Evolutionary conservation across 306 rosid species (phyloP).

Genomic region (Vigna mungo): DNA sequence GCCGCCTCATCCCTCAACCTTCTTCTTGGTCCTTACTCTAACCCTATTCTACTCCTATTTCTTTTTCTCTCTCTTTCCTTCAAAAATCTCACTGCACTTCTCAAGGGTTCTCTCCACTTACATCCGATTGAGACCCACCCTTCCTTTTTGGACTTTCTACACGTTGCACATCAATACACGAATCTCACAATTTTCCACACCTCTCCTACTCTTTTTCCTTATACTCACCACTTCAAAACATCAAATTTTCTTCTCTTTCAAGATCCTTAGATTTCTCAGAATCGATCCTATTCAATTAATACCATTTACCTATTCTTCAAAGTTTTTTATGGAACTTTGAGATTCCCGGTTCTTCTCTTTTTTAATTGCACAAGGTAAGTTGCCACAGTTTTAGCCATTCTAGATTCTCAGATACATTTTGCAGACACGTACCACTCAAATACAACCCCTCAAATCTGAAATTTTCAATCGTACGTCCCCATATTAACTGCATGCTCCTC

Average conservation of each 20-base stretch:
- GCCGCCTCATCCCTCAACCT: constrained; percentile 42
- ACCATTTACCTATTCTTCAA: background rate
- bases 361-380: constrained; percentile 36
- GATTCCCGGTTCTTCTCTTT: background rate
- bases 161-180: constrained; percentile 21
- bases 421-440: constrained; percentile 53
- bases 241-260: background rate
- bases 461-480: constrained; percentile 16
- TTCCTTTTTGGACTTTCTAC: constrained; percentile 33
- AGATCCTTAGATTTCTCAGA: constrained; percentile 26
- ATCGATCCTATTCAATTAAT: constrained; percentile 19
- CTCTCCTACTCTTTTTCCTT: background rate
- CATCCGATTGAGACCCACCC: constrained; percentile 37
- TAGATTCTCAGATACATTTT: constrained; percentile 45
- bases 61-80: background rate
- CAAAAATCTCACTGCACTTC: background rate
- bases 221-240: background rate
- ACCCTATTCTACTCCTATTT: background rate
- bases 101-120: background rate
- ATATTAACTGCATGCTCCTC: constrained; percentile 37
- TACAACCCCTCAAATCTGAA: constrained; percentile 11
- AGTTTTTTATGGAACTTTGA: background rate
- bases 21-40: constrained; percentile 30
- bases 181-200: background rate
- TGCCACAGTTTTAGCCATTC: constrained; percentile 54